Base-by-base conservation (phyloP, 352 stramenopile genomes). In the Pythium aphanidermatum region DNA sequence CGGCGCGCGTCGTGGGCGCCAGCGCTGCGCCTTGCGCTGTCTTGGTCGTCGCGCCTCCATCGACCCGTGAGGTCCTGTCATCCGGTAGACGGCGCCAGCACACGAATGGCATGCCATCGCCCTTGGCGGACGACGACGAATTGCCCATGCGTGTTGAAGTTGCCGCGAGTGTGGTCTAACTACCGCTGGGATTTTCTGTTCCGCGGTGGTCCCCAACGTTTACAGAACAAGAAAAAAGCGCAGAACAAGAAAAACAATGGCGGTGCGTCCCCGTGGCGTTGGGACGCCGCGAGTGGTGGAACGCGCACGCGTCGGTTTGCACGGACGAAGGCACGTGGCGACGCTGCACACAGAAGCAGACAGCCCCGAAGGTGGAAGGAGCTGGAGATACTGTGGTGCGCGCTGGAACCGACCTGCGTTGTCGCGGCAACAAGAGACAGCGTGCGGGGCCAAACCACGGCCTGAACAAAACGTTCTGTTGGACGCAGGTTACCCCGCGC, bases 71-170 rank as follows among this genome's bases (percentile, higher is more conserved):
- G 28, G 21, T 19, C 28, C 14, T 7, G 41, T 41, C 19, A 42
- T 17, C 19, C 11, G 41, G 55, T 26, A 61, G 44, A 28, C 20
- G 68, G 42, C 51, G 64, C 76, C 76, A 89, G 12, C 60, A 65
- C 27, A 89, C 71, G 55, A 89, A 89, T 5, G 76, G 76, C n/a
- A 85, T 56, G 46, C 76, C 76, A 45, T 80, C 70, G 54, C 67
- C 56, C 3, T 53, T 49, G 4, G 35, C 23, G 14, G 29, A 51
- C 30, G 55, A 64, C 25, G 42, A 13, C 9, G 38, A 23, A 33
- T 64, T 64, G 12, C 55, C 55, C 55, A 64, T 63, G 25, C 8
- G 14, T 21, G 44, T 56, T 46, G 33, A 45, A 53, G 33, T 44
- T 53, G 34, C 39, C 31, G 46, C 5, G 16, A 36, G 25, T 46